Base-by-base conservation (phyloP, 805 yeast genomes). In the Teunomyces lycoperdinae region DNA sequence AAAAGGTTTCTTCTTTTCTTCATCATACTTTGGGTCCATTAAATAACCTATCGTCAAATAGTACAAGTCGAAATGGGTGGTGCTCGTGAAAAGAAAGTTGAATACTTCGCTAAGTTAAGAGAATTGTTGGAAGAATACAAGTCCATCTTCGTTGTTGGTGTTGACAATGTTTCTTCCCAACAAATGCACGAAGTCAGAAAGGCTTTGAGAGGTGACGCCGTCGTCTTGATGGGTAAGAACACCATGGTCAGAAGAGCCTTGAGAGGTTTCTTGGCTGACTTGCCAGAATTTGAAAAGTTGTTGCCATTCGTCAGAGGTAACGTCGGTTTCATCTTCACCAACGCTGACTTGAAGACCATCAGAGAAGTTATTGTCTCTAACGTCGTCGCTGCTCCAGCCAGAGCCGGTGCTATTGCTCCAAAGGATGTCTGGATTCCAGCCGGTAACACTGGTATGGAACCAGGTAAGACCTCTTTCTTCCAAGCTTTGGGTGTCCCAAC, bases 401-500 rank as follows among this genome's bases (percentile, higher is more conserved):
- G 91, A 81, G 95, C 99, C 60, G 99, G 99, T 89, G 98, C 98
- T 71, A 73, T 89, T 72, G 97, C 99, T 69, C 98, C 98, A 76
- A 86, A 76, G 75, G 97, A 92, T 72, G 98, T 94, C 70, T 89
- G 84, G 86, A 87, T 94, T 64, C 96, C 96, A 74, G 98, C 98
- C 67, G 95, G 96, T 78, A 94, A 94, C 96, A 94, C 99, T 66
- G 97, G 98, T 87, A 91, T 94, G 96, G 99, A 94, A 83, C 99
- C 99, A 79, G 98, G 98, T 87, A 94, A 94, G 89, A 94, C 99
- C 71, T 94, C 99, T 74, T 94, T 94, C 96, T 94, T 94, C 98
- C 99, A 94, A 85, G 99, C 99, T 73, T 85, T 94, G 70, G 98
- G 98, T 89, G 97, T 94, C 70, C 99, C 99, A 85, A 94, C 99